Evolutionary conservation across 2,329 filamentous ascomycete species (phyloP).

Genomic region (Aspergillus sp.): DNA sequence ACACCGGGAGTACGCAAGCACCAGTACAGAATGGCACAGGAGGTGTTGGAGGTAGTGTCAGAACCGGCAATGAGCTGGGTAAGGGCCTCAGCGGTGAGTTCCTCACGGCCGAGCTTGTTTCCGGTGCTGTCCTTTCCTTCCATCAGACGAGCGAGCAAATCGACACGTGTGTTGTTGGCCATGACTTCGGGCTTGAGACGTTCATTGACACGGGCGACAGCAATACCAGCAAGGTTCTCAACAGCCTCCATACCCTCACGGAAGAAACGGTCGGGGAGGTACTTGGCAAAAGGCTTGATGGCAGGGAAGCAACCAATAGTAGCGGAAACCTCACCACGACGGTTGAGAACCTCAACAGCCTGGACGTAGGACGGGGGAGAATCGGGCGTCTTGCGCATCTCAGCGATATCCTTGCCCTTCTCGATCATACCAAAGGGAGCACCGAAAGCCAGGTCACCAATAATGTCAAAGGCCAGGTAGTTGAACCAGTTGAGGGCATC

Average conservation of each 20-base stretch:
- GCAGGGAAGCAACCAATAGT: constrained; percentile 69
- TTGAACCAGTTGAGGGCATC: constrained; percentile 81
- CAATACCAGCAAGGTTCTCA: constrained; percentile 78
- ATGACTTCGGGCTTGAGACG: constrained; percentile 63
- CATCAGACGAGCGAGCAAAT: constrained; percentile 78
- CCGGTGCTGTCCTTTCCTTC: constrained; percentile 79
- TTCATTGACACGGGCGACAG: constrained; percentile 72
- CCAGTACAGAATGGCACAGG: constrained; percentile 79
- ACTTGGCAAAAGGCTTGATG: constrained; percentile 75
- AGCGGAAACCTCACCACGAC: constrained; percentile 78
- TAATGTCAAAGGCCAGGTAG: constrained; percentile 58
- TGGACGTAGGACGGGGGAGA: constrained; percentile 63
- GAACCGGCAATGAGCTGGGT: constrained; percentile 78
- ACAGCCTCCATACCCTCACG: constrained; percentile 68
- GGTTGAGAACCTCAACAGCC: constrained; percentile 83
- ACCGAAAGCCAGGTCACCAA: constrained; percentile 64
- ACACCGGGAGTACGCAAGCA: constrained; percentile 66
- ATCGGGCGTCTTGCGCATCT: constrained; percentile 61
- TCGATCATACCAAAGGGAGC: constrained; percentile 79
- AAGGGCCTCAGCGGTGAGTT: constrained; percentile 81
- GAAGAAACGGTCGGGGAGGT: constrained; percentile 80
- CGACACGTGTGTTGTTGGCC: constrained; percentile 63
- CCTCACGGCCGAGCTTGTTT: constrained; percentile 67
- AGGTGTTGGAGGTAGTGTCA: constrained; percentile 66
- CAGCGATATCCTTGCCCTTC: constrained; percentile 69